Base-by-base conservation (phyloP, 805 yeast genomes). In the Candida qinlingensis region DNA sequence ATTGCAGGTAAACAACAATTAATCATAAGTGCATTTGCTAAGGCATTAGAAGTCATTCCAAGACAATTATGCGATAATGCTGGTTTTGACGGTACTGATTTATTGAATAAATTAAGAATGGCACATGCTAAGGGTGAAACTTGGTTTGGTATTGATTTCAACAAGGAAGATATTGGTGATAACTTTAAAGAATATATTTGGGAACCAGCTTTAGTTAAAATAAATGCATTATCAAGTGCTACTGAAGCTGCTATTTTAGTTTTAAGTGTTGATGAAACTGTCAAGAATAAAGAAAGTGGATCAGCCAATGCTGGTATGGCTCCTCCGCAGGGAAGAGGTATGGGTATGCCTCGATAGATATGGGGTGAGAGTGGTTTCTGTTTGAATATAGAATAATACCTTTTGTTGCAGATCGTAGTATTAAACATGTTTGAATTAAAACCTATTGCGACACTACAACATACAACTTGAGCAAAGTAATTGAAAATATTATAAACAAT, bases 61-160 rank as follows among this genome's bases (percentile, higher is more conserved):
- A 84, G 98, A 66, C 98, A 94, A 66, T 76, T 94, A 55, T 92
- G 98, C 73, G 99, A 94, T 65, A 94, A 94, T 67, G 99, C 97
- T n/a, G 99, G 99, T 5, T 83, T 94, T 57, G 99, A 94, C 65
- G 95, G 96, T 25, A 88, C 96, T n/a, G 98, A 94, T 65, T 72
- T 94, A 51, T 79, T 94, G 59, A 94, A 94, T 68, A 80, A 85
- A 62, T 75, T 94, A 62, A 82, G 99, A 70, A 86, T 94, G 78
- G 85, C 88, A 19, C 99, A 94, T 62, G 94, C 96, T 46, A 87
- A 87, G 65, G 97, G 96, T 53, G 96, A 92, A 61, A 75, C 70
- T 41, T 88, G 96, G 94, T 83, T 75, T 54, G 99, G 99, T 56
- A 81, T 94, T 52, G 97, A 94, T 70, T 94, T 94, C 72, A 86